Evolutionary conservation across 352 stramenopile species (phyloP).

Genomic region (Pythium diclinum): DNA sequence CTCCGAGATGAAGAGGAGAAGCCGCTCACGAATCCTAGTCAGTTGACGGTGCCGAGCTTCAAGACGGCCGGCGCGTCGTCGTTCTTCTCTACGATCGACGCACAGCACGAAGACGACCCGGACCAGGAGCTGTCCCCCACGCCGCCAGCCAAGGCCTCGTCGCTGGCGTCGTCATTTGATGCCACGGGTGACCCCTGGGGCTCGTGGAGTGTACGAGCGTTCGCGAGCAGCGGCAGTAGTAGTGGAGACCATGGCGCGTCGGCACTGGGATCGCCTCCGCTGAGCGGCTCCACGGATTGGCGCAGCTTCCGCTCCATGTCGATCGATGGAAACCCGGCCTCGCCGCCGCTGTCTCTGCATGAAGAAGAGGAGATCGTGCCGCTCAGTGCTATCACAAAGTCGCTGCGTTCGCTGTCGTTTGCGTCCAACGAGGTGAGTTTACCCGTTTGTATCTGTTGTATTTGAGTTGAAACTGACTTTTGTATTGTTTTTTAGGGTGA

Average conservation of each 20-base stretch:
- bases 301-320: conserved; percentile 36
- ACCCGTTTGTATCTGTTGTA: too few relatives aligned
- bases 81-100: conserved; percentile 2
- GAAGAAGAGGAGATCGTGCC: conserved; percentile 34
- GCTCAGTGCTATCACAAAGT: conserved; percentile 38
- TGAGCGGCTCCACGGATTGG: conserved; percentile 26
- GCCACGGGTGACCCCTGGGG: conserved; percentile 38
- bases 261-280: conserved; percentile 9
- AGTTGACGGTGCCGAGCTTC: not conserved
- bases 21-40: not conserved
- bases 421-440: conserved; percentile 15
- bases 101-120: conserved; percentile 8
- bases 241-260: conserved; percentile 16
- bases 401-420: conserved; percentile 48
- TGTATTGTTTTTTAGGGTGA: conserved; percentile 11
- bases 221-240: conserved; percentile 13
- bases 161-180: not conserved
- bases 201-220: conserved; percentile 36
- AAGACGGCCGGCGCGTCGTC: not conserved
- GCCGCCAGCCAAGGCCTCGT: conserved; percentile 16
- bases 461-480: not conserved
- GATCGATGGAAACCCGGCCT: conserved; percentile 31
- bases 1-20: conserved; percentile 3
- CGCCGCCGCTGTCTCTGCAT: conserved; percentile 19
- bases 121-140: conserved; percentile 33